phyloP scores from a whole-genome alignment of 1,284 basidiomycete genomes.

The Anthracocystis setariae region DNA sequence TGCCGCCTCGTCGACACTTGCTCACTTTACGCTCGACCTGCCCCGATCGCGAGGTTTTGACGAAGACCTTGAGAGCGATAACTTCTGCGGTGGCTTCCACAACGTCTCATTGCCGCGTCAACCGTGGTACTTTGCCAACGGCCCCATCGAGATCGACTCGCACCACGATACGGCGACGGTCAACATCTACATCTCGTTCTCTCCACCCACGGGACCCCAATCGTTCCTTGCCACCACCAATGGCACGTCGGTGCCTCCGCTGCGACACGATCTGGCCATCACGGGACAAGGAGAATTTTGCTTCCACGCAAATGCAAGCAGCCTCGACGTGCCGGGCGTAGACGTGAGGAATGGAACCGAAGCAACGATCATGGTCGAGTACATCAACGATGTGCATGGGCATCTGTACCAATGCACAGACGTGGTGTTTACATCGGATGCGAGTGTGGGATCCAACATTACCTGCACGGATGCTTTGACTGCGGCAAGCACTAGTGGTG shows the following conservation, averaged over 20 bases:
- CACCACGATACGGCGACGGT: conserved; percentile 44
- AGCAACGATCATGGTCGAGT: conserved; percentile 51
- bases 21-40: conserved; percentile 44
- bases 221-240: conserved; percentile 16
- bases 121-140: conserved; percentile 38
- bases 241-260: background rate
- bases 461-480: conserved; percentile 33
- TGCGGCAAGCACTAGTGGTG: conserved; percentile 1
- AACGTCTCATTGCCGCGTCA: conserved; percentile 23
- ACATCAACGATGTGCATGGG: conserved; percentile 37
- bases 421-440: conserved; percentile 30
- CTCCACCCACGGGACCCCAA: conserved; percentile 13
- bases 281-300: conserved; percentile 38
- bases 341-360: conserved; percentile 6
- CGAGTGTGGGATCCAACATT: conserved; percentile 11
- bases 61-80: conserved; percentile 39
- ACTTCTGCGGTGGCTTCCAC: conserved; percentile 49
- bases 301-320: conserved; percentile 33
- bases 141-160: conserved; percentile 37
- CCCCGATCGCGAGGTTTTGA: conserved; percentile 39
- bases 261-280: conserved; percentile 26
- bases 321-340: conserved; percentile 4
- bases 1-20: conserved; percentile 11
- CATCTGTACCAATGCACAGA: conserved; percentile 47
- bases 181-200: conserved; percentile 48